These are phyloP conservation scores for Lipomyces sp. DNA, from an alignment of 805 yeast species.

Conservation along the genomic window DNA sequence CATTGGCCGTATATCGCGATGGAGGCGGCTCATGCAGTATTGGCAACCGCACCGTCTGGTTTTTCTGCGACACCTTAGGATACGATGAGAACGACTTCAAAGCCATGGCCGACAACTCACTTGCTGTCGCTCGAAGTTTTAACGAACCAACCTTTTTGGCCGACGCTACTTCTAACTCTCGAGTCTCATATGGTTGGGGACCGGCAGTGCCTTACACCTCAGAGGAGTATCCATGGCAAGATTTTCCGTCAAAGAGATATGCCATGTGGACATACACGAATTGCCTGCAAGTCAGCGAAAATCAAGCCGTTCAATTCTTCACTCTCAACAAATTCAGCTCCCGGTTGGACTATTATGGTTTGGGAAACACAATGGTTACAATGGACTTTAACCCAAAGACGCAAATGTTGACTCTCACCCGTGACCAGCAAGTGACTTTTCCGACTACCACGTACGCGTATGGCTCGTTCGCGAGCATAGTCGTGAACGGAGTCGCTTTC, in stretches of 20 bases:
- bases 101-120: slow-evolving; percentile 17
- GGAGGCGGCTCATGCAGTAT: slow-evolving; percentile 35
- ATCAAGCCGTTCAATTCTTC: slow-evolving; percentile 27
- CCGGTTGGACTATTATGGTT: not conserved
- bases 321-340: slow-evolving; percentile 17
- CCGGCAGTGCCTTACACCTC: slow-evolving; percentile 29
- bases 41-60: slow-evolving; percentile 29
- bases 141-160: slow-evolving; percentile 4
- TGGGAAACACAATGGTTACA: slow-evolving; percentile 30
- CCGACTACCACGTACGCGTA: slow-evolving; percentile 23
- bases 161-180: slow-evolving; percentile 17
- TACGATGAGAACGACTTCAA: slow-evolving; percentile 16
- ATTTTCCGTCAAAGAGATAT: slow-evolving; percentile 13
- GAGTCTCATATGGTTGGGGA: slow-evolving; percentile 11
- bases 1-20: slow-evolving; percentile 30
- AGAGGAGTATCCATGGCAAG: slow-evolving; percentile 15
- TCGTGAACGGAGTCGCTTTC: slow-evolving; percentile 30
- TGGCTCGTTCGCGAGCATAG: slow-evolving; percentile 33
- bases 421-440: slow-evolving; percentile 16
- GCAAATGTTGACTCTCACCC: slow-evolving; percentile 19
- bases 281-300: slow-evolving; percentile 24
- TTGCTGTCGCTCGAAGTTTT: slow-evolving; percentile 16
- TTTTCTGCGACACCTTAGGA: slow-evolving; percentile 27
- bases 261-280: slow-evolving; percentile 35
- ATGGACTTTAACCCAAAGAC: slow-evolving; percentile 16